Base-by-base conservation (phyloP, 192 early-diverging fungal genomes). In the Allomyces arbusculus region DNA sequence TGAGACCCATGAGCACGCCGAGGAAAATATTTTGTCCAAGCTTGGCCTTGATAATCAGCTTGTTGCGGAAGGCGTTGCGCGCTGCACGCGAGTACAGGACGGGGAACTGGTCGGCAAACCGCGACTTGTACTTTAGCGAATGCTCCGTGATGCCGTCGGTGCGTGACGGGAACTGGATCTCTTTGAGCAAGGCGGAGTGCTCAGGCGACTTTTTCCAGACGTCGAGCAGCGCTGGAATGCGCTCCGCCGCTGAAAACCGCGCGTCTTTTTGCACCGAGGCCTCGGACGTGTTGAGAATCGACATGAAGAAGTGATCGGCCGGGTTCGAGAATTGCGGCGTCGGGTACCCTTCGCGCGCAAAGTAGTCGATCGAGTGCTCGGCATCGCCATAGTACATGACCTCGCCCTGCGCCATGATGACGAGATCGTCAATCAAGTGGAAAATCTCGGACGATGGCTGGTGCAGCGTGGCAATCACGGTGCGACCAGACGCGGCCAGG, bases 301-400 rank as follows among this genome's bases (percentile, higher is more conserved):
- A 66, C 73, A 79, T 82, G 58, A 84, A 84, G 26, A 81, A 66
- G 65, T 73, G 77, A 69, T 84, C 80, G 14, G 83, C 80, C 11
- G 82, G 82, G 65, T 82, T 85, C 16, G 70, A 67, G 62, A 77
- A 77, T 55, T 73, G 74, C 23, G 75, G 77, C 62, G 81, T 82
- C 12, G 72, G 76, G 65, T 75, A 74, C 9, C 80, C 79, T 14
- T 72, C 66, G 4, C 43, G 43, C 20, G 66, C 65, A 44, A 85
- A 70, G 64, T 82, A 85, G n/a, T 69, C 70, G 19, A 81, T 71
- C 10, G 78, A 66, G 24, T 67, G 64, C 8, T 67, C 63, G 0
- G 76, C 73, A 22, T 74, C 73, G 24, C 86, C 88, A 44, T 84
- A 73, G 65, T 86, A 89, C 69, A 87, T 84, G 44, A 86, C 77